phyloP scores from a whole-genome alignment of 2,329 filamentous ascomycete species.

The Graphiopsis chlorocephala region DNA sequence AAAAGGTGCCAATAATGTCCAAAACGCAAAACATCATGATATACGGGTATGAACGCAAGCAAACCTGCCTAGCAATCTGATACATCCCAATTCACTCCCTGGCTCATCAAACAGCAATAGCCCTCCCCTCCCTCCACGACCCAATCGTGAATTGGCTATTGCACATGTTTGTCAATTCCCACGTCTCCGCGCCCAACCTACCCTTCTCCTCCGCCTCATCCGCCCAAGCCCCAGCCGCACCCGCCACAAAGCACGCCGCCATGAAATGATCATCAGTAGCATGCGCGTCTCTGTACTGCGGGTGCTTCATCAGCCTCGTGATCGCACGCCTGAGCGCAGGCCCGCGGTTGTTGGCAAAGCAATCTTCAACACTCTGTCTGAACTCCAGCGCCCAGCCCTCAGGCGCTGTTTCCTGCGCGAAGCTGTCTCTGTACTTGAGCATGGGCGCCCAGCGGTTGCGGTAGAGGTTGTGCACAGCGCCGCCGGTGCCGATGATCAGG shows the following conservation, averaged over 20 bases:
- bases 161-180: conserved; percentile 64
- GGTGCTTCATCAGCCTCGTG: conserved; percentile 66
- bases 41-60: background rate
- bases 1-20: background rate
- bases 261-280: conserved; percentile 71
- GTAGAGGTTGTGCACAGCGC: conserved; percentile 69
- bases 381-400: conserved; percentile 63
- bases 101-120: background rate
- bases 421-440: conserved; percentile 61
- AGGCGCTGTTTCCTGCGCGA: conserved; percentile 58
- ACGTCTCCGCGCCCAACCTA: conserved; percentile 57
- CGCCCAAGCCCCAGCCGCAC: conserved; percentile 49
- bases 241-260: conserved; percentile 62
- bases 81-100: too few relatives aligned
- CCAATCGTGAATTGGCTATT: conserved; percentile 60
- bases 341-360: conserved; percentile 53
- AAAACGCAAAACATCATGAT: background rate
- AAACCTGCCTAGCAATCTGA: background rate
- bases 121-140: conserved; percentile 27
- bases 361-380: conserved; percentile 62
- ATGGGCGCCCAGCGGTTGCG: conserved; percentile 65
- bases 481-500: conserved; percentile 59
- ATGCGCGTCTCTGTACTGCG: conserved; percentile 63
- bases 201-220: conserved; percentile 36
- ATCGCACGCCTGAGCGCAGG: conserved; percentile 55